phyloP scores from a whole-genome alignment of 306 rosid species.

The Prunus armeniaca region DNA sequence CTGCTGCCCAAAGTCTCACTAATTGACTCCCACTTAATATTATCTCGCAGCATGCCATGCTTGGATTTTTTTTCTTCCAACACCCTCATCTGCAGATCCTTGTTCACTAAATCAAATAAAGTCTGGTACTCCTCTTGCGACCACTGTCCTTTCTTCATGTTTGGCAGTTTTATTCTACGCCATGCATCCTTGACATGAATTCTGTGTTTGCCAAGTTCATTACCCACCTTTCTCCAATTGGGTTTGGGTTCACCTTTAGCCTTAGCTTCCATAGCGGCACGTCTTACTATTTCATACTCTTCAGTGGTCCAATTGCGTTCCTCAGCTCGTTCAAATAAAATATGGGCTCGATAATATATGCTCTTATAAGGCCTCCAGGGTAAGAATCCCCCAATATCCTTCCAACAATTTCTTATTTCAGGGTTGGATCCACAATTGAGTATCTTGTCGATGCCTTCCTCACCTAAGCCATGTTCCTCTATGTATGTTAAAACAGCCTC shows the following conservation, averaged over 20 bases:
- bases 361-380: slow-evolving; percentile 38
- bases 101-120: slow-evolving; percentile 69
- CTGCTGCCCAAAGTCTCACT: slow-evolving; percentile 49
- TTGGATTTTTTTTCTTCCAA: slow-evolving; percentile 41
- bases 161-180: slow-evolving; percentile 52
- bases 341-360: slow-evolving; percentile 56
- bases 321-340: slow-evolving; percentile 49
- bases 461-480: slow-evolving; percentile 50
- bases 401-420: slow-evolving; percentile 60
- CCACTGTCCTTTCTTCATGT: slow-evolving; percentile 46
- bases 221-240: slow-evolving; percentile 56
- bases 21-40: slow-evolving; percentile 76
- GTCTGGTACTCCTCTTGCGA: slow-evolving; percentile 69
- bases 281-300: slow-evolving; percentile 33
- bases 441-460: slow-evolving; percentile 54
- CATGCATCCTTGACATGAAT: slow-evolving; percentile 68
- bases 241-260: slow-evolving; percentile 6
- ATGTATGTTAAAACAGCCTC: slow-evolving; percentile 51
- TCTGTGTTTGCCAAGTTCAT: slow-evolving; percentile 57
- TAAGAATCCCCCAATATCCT: slow-evolving; percentile 46
- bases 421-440: slow-evolving; percentile 30
- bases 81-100: slow-evolving; percentile 60
- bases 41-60: slow-evolving; percentile 81
- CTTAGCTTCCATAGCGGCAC: background rate
- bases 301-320: slow-evolving; percentile 54